These are phyloP conservation scores for Litsea cubeba DNA, from an alignment of 164 flowering plant genomes.

Conservation along the genomic window DNA sequence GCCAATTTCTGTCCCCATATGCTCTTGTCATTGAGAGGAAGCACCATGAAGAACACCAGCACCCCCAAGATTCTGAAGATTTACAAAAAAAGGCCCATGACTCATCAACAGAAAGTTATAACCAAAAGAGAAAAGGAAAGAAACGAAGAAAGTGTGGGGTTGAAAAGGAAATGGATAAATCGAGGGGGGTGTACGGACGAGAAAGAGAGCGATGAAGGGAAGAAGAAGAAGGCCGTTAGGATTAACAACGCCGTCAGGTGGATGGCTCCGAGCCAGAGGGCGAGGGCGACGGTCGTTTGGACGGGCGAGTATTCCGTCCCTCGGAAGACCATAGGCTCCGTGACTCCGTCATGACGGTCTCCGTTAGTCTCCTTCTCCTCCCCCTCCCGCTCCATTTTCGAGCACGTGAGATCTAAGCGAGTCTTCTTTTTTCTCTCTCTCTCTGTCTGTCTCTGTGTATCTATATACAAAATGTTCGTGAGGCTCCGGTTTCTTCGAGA, in stretches of 20 bases:
- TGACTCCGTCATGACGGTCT: neutral
- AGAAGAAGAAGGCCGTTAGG: constrained; percentile 45
- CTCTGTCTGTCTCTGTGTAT: too few relatives aligned
- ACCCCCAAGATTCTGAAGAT: constrained; percentile 55
- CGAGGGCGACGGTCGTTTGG: constrained; percentile 36
- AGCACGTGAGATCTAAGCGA: too few relatives aligned
- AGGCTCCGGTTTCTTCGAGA: too few relatives aligned
- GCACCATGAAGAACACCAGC: constrained; percentile 45
- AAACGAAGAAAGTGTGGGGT: neutral
- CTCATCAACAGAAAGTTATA: neutral
- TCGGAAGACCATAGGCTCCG: constrained; percentile 26
- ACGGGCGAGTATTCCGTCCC: constrained; percentile 23
- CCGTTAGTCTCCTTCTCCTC: constrained; percentile 2
- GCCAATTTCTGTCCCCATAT: constrained; percentile 46
- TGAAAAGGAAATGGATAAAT: too few relatives aligned
- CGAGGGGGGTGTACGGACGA: constrained; percentile 29
- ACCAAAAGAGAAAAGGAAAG: neutral
- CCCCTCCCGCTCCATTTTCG: too few relatives aligned
- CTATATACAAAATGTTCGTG: too few relatives aligned
- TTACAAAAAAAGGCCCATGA: neutral
- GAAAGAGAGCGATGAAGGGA: constrained; percentile 43
- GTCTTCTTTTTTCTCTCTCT: too few relatives aligned
- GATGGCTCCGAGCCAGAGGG: constrained; percentile 65
- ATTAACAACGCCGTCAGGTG: constrained; percentile 42
- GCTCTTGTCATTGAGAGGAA: constrained; percentile 60